Base-by-base conservation (phyloP, 202 grass and related monocot species). In the Carex arenaria region DNA sequence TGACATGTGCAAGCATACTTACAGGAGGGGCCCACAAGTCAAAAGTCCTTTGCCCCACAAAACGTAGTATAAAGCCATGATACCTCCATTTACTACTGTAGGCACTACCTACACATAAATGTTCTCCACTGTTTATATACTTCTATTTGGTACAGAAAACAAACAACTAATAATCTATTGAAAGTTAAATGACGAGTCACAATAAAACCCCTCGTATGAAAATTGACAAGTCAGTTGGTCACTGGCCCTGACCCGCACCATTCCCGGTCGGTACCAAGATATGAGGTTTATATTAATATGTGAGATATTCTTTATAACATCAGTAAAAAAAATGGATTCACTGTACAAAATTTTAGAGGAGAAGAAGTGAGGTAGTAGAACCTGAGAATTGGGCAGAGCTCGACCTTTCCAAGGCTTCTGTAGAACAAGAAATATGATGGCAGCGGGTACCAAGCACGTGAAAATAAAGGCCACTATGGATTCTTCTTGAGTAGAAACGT, bases 11-110 rank as follows among this genome's bases (percentile, higher is more conserved):
- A 69, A 85, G 38, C 52, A 82, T 79, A 84, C 92, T 90, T 94
- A 94, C 92, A 92, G 61, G 77, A 94, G 64, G 62, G 96, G 96
- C 4, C 96, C 93, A 68, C 96, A 95, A 81, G 86, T 83, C 60
- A 90, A 80, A 90, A 98, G 89, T 43, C 95, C 95, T 89, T 98
- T 98, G 47, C 91, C 95, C 95, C 95, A 98, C 74, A 98, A 88
- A 15, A 92, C 78, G 3, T 90, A 98, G 88, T 95, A 95, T 89
- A 98, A 87, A 82, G 96, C 88, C 83, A 98, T 88, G 79, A 98
- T 95, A 82, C 96, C 96, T 72, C 96, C 96, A 95, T 95, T 98
- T 69, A 98, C 82, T 66, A 98, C 86, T 72, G 96, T 89, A 45
- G 96, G 96, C 82, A 93, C 74, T 31, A 95, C 86, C 96, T 98